Evolutionary conservation across 2,329 filamentous ascomycete species (phyloP).

Genomic region (Corynespora cassiicola): DNA sequence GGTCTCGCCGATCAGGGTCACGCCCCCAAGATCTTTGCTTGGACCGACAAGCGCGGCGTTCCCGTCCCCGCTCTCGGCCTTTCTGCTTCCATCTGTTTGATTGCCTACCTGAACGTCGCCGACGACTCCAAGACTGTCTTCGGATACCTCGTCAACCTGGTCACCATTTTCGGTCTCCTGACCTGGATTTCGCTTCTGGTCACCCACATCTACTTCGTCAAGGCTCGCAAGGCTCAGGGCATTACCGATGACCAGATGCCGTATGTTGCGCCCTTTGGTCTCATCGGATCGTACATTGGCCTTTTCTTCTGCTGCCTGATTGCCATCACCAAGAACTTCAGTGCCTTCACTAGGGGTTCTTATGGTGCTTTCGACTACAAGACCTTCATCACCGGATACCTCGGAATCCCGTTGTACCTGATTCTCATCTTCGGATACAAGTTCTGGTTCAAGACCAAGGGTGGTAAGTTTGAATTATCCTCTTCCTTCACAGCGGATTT

Average conservation of each 20-base stretch:
- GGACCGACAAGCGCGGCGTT: conserved; percentile 74
- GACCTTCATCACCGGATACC: conserved; percentile 78
- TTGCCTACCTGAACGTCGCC: conserved; percentile 66
- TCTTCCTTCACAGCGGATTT: too few species aligned
- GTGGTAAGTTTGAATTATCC: too few species aligned
- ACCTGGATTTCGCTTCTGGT: conserved; percentile 59
- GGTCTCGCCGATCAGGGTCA: conserved; percentile 75
- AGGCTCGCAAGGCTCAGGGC: conserved; percentile 53
- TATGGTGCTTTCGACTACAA: conserved; percentile 72
- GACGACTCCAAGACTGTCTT: conserved; percentile 51
- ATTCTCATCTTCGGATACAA: conserved; percentile 73
- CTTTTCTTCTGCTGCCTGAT: conserved; percentile 76
- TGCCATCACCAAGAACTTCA: conserved; percentile 82
- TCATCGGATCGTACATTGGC: conserved; percentile 70
- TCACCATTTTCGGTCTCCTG: conserved; percentile 49
- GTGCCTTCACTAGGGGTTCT: conserved; percentile 66
- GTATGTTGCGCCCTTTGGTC: conserved; percentile 75
- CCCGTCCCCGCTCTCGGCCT: conserved; percentile 70
- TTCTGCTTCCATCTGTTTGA: conserved; percentile 67
- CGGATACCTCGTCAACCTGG: conserved; percentile 56
- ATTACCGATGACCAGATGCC: conserved; percentile 51
- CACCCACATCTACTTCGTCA: conserved; percentile 57
- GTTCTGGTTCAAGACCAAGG: conserved; percentile 59
- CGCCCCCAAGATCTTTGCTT: conserved; percentile 74
- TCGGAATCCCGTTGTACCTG: conserved; percentile 78